Conservation (phyloP, 2,329 filamentous ascomycete species). For the Ramularia endophylla region DNA sequence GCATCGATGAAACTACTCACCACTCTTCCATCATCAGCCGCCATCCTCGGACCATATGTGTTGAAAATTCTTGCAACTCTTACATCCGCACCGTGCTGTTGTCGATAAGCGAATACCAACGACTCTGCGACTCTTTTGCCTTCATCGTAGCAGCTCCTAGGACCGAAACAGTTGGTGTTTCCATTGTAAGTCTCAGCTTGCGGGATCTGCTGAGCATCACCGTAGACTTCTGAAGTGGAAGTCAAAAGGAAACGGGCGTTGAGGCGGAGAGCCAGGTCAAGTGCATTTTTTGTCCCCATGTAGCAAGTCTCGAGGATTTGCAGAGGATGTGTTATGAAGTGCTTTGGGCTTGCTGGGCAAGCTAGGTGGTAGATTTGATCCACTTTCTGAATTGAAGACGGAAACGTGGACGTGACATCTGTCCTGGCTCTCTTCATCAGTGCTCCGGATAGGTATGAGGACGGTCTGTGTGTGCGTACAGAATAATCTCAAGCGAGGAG, state of each 20-base stretch:
- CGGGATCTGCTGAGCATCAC: not conserved
- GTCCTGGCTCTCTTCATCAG: too few species aligned
- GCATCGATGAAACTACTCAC: conserved; percentile 5
- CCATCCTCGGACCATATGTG: conserved; percentile 6
- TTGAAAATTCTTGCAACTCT: conserved; percentile 8
- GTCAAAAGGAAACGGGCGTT: conserved; percentile 3
- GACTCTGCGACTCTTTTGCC: conserved; percentile 11
- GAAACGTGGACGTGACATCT: not conserved
- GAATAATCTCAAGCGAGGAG: not conserved
- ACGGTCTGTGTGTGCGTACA: not conserved
- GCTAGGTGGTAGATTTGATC: conserved; percentile 6
- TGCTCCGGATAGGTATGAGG: too few species aligned
- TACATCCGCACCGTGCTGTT: not conserved
- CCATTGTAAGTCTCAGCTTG: conserved; percentile 8
- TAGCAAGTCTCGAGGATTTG: conserved; percentile 7
- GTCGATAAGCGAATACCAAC: conserved; percentile 8
- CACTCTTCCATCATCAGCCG: conserved; percentile 3
- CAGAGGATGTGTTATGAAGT: not conserved
- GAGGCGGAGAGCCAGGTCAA: conserved; percentile 1
- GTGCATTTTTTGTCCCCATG: conserved; percentile 2
- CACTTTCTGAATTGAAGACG: not conserved
- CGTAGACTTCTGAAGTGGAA: conserved; percentile 4
- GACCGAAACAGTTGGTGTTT: conserved; percentile 11
- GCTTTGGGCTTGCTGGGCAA: conserved; percentile 4
- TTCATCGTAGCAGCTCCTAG: conserved; percentile 11